Percentiles rank a stretch among this genome's conserved stretches.
Evolutionary conservation across 2,329 filamentous ascomycete species (phyloP).

Genomic region (Xylaria digitata): DNA sequence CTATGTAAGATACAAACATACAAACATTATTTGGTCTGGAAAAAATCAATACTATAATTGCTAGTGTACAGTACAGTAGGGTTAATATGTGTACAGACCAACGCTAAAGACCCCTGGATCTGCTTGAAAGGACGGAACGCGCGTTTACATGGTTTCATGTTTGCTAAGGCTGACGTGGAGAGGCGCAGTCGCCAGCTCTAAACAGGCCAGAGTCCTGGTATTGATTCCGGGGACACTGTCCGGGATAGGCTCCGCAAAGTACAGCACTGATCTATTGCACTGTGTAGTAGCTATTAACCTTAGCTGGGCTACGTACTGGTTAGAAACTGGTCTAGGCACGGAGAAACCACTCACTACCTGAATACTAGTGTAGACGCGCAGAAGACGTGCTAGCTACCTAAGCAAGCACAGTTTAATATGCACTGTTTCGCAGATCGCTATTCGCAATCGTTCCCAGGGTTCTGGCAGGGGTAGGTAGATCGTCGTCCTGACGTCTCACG

Average conservation of each 20-base stretch:
- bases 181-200: conserved; percentile 32
- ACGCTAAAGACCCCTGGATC: neutral
- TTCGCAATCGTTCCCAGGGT: neutral
- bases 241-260: conserved; percentile 1
- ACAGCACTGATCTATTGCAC: neutral
- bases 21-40: too few relatives aligned
- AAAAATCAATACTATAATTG: too few relatives aligned
- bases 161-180: conserved; percentile 27
- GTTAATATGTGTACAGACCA: too few relatives aligned
- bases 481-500: conserved; percentile 8
- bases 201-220: neutral
- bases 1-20: too few relatives aligned
- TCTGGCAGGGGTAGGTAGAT: neutral
- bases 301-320: neutral
- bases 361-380: too few relatives aligned
- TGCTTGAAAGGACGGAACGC: conserved; percentile 31
- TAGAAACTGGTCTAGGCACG: too few relatives aligned
- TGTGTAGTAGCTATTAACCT: neutral
- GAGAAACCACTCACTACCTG: too few relatives aligned
- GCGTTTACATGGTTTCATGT: conserved; percentile 29
- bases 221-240: neutral
- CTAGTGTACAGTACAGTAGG: too few relatives aligned
- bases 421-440: conserved; percentile 13
- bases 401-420: too few relatives aligned
- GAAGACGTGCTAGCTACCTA: too few relatives aligned